These are phyloP conservation scores for Penicillium waksmanii DNA, from an alignment of 495 filamentous ascomycete genomes.

Conservation along the genomic window DNA sequence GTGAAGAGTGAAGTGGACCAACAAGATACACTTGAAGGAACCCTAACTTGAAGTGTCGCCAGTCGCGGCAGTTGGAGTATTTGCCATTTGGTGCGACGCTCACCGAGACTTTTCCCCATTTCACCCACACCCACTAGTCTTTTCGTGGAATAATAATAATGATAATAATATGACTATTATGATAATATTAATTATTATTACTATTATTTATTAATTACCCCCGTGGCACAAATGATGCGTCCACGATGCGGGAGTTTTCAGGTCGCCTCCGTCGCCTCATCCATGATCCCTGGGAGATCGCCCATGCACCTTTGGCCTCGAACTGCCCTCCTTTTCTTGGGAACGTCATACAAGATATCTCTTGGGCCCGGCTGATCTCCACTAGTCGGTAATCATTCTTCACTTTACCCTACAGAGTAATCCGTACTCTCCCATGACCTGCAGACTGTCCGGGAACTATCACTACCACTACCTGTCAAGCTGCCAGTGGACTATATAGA, in stretches of 20 bases:
- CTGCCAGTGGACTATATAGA: conserved; percentile 14
- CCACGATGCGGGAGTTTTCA: conserved; percentile 22
- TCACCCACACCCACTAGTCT: conserved; percentile 17
- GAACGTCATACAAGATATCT: conserved; percentile 27
- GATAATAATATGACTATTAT: no score
- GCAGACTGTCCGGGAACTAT: conserved; percentile 4
- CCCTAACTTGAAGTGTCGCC: conserved; percentile 15
- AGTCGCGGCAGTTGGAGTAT: conserved; percentile 34
- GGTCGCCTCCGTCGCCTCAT: conserved; percentile 25
- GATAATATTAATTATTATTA: not conserved
- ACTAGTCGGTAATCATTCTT: conserved; percentile 28
- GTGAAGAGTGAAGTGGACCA: no score
- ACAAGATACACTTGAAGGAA: no score
- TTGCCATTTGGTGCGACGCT: conserved; percentile 10
- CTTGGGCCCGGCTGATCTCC: conserved; percentile 26
- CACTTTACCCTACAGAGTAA: conserved; percentile 5
- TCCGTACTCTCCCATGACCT: conserved; percentile 11
- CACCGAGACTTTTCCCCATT: conserved; percentile 22
- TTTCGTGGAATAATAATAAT: not conserved
- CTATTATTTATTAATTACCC: conserved; percentile 9
- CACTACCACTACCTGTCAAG: no score
- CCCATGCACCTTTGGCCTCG: conserved; percentile 30
- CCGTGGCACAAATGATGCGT: conserved; percentile 27
- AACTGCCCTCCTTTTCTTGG: conserved; percentile 22
- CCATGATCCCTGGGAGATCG: conserved; percentile 27